phyloP scores from a whole-genome alignment of 225 moss, liverwort and hornwort species.

The Rhytidiadelphus loreus region DNA sequence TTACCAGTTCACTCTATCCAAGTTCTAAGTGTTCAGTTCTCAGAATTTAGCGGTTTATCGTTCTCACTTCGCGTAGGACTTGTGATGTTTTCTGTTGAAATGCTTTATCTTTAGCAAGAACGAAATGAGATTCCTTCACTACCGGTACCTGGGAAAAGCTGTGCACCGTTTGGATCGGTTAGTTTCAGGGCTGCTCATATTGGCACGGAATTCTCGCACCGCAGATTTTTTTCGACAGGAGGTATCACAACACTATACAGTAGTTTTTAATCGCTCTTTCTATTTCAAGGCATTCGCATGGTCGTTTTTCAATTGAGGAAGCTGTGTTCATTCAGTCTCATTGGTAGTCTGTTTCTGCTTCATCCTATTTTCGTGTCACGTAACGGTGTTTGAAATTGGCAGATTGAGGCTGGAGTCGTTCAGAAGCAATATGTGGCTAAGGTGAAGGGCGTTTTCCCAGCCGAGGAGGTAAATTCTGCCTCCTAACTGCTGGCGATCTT shows the following conservation, averaged over 20 bases:
- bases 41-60: not conserved
- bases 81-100: not conserved
- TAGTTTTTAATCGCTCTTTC: not conserved
- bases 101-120: not conserved
- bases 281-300: not conserved
- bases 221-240: constrained; percentile 85
- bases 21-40: not conserved
- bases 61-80: not conserved
- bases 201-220: constrained; percentile 73
- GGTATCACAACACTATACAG: constrained; percentile 20
- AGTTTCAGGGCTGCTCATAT: constrained; percentile 90
- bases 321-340: not conserved
- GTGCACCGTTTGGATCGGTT: constrained; percentile 91
- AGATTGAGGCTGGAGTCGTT: constrained; percentile 89
- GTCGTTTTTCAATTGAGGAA: not conserved
- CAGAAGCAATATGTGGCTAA: constrained; percentile 93
- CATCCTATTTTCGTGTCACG: not conserved
- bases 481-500: not conserved
- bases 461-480: constrained; percentile 47
- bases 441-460: constrained; percentile 91
- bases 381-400: constrained; percentile 11
- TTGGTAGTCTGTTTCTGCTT: not conserved
- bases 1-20: not conserved
- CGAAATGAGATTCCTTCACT: constrained; percentile 32
- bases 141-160: constrained; percentile 30